Evolutionary conservation across 2,329 filamentous ascomycete genomes (phyloP), one percentile per base, ranked within the genome.

Genomic region (Hypoxylon sp.): DNA sequence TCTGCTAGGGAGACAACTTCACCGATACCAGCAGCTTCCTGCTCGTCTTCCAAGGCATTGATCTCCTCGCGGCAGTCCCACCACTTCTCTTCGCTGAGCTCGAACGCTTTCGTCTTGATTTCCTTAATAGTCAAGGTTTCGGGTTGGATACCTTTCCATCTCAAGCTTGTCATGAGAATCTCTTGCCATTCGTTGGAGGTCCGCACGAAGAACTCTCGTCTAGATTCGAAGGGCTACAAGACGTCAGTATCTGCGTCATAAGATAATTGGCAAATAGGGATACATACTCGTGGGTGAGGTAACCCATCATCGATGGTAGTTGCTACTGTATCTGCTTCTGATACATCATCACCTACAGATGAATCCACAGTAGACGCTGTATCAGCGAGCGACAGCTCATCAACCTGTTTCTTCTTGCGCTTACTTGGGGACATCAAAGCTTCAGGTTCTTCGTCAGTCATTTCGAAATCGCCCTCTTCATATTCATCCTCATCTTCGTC

Each of bases 61-160:
- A 99, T 91, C 80, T 98, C 94, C 80, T 99, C 95, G 71, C 95
- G 87, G 75, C 91, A 93, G 82, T 97, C 95, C 95, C 95, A 99
- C 95, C 95, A 99, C 77, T 97, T 97, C 80, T 94, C 91, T 78
- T 99, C 95, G 41, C 94, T 94, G 68, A 93, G 85, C 74, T 93
- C 90, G 76, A 97, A 99, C 1, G 93, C 95, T 75, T 88, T 89
- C 72, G 94, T 91, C 77, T 97, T 93, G 72, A 98, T 89, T 81
- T 98, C 95, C 82, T 99, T 99, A 73, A 96, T 82, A 0, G 87
- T 84, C 68, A 92, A 84, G 41, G 87, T 84, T 76, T 91, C 90
- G 2, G 86, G 85, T 68, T 88, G 85, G 46, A 87, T 81, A 32
- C 86, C 86, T 76, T 89, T 89, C 80, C 87, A 89, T 64, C 89